Evolutionary conservation across 495 filamentous ascomycete species (phyloP), one percentile per base, ranked within the genome.

Genomic region (Friedmanniomyces endolithicus): DNA sequence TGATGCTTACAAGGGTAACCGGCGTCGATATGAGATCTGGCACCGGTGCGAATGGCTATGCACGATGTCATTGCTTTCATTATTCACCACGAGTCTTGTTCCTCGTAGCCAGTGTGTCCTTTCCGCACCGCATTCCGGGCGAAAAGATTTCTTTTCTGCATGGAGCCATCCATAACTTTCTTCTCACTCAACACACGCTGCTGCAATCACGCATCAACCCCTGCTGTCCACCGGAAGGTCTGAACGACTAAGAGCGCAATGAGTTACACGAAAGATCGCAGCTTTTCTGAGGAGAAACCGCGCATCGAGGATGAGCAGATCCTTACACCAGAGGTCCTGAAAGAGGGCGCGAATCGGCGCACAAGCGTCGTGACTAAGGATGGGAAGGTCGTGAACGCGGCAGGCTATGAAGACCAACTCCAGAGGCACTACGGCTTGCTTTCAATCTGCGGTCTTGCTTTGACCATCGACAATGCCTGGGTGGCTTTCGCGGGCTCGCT

Each of bases 381-480:
- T 37, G 60, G 61, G 22, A 63, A 59, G 50, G 48, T 69, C 20
- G 57, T 81, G 57, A 82, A 81, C 59, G 77, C 75, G 0, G 75
- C 75, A 1, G 78, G 80, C 23, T 78, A 83, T 64, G 63, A 61
- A 29, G 78, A 83, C 58, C 76, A 82, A 57, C 68, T 83, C n/a
- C 71, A 80, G 33, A 70, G 80, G 19, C 75, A 81, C 43, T 82
- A 80, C 64, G 74, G 76, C 43, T 67, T 82, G 2, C 52, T 80
- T 55, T 79, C 74, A 53, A 76, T 82, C 48, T 79, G 74, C 62
- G 71, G 73, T 3, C 65, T 80, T 19, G 78, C 74, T 0, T 69
- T 82, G 8, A 75, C 72, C 11, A 78, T 76, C 8, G 78, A 76
- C 53, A 81, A 80, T 66, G 73, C 75, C 20, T 83, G 80, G 80